Base-by-base conservation (phyloP, 78 protist species). In the Emiliania huxleyi region DNA sequence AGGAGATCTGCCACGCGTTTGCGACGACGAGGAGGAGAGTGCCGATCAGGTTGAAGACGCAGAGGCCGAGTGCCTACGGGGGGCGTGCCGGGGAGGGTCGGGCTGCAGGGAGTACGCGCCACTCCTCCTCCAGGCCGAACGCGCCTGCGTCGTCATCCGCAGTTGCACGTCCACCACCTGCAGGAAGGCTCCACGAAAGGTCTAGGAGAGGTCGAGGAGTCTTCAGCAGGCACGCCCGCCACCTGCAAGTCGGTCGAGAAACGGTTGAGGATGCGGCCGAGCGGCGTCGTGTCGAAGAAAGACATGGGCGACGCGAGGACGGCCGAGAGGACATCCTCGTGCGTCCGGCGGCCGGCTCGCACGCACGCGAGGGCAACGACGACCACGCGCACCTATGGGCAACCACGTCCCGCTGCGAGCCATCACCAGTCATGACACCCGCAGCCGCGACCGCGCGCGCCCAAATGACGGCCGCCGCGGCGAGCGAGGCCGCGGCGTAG, bases 211-310 rank as follows among this genome's bases (percentile, higher is more conserved):
- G n/a, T n/a, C n/a, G n/a, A n/a, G n/a, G 21, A 56, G 26, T 4
- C 6, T 56, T 4, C 55, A 4, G 55, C 4, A 11, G 55, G 55
- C 55, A 48, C 23, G 55, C 4, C 4, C 4, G 26, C n/a, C 22
- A 18, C 71, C 83, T 73, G 83, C 83, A 95, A 46, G 91, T 98
- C 99, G 87, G 95, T 93, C 29, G 96, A 46, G 96, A 98, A 98
- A 83, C 99, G 96, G 88, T 97, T 97, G 43, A 98, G 77, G 52
- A 98, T 96, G 21, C 98, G 94, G n/a, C 99, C 99, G 23, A 95
- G 84, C 12, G 99, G 99, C 15, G 99, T 98, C 5, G 97, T 93
- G 91, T 98, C 99, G 90, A 97, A 98, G 95, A 97, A 97, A 90
- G 93, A 11, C 75, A 88, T 46, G 23, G 96, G 37, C 40, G 89